Conservation (phyloP, 441 rosid species). For the Francoa sonchifolia region DNA sequence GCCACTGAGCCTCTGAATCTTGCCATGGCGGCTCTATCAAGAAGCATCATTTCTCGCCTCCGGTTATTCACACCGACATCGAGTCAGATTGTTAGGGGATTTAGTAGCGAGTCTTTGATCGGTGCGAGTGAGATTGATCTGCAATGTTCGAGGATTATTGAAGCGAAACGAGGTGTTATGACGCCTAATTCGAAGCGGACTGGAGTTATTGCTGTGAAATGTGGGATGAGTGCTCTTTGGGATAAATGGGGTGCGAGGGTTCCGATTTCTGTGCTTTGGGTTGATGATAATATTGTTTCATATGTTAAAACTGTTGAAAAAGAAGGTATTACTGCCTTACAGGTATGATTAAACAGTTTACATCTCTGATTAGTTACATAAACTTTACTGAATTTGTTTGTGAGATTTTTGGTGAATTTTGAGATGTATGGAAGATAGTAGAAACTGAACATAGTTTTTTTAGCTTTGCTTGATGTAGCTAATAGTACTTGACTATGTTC, state of each 20-base stretch:
- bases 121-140: slow-evolving; percentile 25
- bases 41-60: slow-evolving; percentile 64
- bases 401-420: neutral
- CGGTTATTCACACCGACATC: slow-evolving; percentile 12
- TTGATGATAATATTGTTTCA: slow-evolving; percentile 82
- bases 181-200: slow-evolving; percentile 50
- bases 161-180: slow-evolving; percentile 55
- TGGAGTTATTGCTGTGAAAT: slow-evolving; percentile 83
- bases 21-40: slow-evolving; percentile 50
- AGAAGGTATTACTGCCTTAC: slow-evolving; percentile 74
- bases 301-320: slow-evolving; percentile 87
- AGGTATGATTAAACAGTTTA: too few species aligned
- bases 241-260: slow-evolving; percentile 94
- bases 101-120: slow-evolving; percentile 25
- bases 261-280: slow-evolving; percentile 82
- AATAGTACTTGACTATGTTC: too few species aligned
- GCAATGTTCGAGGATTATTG: slow-evolving; percentile 32
- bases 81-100: slow-evolving; percentile 21
- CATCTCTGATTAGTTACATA: neutral
- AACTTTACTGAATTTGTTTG: neutral
- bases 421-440: too few species aligned
- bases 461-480: neutral
- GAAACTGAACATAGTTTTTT: neutral
- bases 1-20: neutral
- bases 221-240: slow-evolving; percentile 89